These are phyloP conservation scores for Paraconiothyrium sp. DNA, from an alignment of 2,329 filamentous ascomycete species.

Conservation along the genomic window DNA sequence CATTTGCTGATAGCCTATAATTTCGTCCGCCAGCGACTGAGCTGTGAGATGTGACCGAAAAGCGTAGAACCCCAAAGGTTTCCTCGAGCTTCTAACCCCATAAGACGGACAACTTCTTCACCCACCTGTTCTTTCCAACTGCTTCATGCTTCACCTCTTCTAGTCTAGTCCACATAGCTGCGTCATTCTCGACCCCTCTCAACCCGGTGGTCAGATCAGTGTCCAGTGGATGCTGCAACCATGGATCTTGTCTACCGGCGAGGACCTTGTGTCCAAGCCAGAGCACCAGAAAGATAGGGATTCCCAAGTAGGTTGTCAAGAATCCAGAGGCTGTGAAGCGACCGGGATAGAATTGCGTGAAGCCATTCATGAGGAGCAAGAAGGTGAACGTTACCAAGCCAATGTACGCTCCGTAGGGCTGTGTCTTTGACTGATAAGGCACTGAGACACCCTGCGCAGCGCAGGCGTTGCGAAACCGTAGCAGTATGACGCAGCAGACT, in stretches of 20 bases:
- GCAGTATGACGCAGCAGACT: constrained; percentile 64
- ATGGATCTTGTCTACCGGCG: constrained; percentile 58
- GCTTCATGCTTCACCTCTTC: constrained; percentile 9
- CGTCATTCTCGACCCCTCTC: constrained; percentile 13
- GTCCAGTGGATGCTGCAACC: constrained; percentile 58
- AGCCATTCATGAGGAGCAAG: constrained; percentile 77
- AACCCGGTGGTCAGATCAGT: constrained; percentile 57
- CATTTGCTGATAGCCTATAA: not conserved
- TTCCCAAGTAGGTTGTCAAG: constrained; percentile 70
- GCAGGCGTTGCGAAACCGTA: constrained; percentile 70
- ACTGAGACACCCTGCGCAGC: constrained; percentile 61
- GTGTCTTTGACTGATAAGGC: constrained; percentile 63
- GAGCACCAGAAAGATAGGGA: constrained; percentile 67
- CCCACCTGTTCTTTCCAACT: not conserved
- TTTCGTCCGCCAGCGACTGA: no score
- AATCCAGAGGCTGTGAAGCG: constrained; percentile 72
- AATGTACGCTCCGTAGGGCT: constrained; percentile 72
- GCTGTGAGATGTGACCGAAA: not conserved
- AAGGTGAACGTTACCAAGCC: constrained; percentile 67
- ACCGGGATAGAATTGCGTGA: constrained; percentile 74
- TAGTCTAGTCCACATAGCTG: constrained; percentile 15
- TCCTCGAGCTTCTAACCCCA: constrained; percentile 7
- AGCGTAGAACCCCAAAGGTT: not conserved
- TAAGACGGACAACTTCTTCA: constrained; percentile 10
- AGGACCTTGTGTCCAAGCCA: constrained; percentile 62